phyloP scores from a whole-genome alignment of 1,284 basidiomycete genomes.

The Leucoagaricus sp. region DNA sequence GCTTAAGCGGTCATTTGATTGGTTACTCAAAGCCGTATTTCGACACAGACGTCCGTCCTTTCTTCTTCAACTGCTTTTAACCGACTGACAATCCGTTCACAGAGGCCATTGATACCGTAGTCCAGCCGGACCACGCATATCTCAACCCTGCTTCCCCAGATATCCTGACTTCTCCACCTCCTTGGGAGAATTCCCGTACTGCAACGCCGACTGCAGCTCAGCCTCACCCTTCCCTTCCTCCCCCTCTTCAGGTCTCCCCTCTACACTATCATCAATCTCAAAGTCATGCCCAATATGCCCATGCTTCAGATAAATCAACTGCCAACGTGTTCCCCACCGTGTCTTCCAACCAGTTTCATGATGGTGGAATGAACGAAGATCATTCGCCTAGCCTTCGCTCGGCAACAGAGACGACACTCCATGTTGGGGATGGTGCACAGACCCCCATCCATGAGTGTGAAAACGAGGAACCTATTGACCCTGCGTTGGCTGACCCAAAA shows the following conservation, averaged over 20 bases:
- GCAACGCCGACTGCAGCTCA: conserved; percentile 51
- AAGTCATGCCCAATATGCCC: conserved; percentile 22
- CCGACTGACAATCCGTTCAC: neutral
- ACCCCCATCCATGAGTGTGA: conserved; percentile 9
- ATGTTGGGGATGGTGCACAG: conserved; percentile 16
- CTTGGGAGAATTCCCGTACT: conserved; percentile 54
- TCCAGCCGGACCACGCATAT: conserved; percentile 11
- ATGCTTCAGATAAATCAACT: conserved; percentile 32
- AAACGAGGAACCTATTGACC: conserved; percentile 2
- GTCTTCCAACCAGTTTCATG: neutral
- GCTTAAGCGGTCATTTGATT: conserved; percentile 68
- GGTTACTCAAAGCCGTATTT: conserved; percentile 60
- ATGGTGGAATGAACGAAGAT: too few relatives aligned
- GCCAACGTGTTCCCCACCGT: neutral
- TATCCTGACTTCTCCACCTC: conserved; percentile 47
- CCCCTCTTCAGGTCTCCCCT: conserved; percentile 29
- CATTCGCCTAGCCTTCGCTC: neutral
- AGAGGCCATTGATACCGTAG: conserved; percentile 17
- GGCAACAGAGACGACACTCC: neutral
- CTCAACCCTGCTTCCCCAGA: conserved; percentile 72
- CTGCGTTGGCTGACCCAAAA: neutral
- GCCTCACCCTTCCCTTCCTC: conserved; percentile 35
- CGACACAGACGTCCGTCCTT: conserved; percentile 51
- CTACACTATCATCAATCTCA: conserved; percentile 10
- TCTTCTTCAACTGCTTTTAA: conserved; percentile 12